Percentiles rank a stretch among this genome's conserved stretches.
phyloP scores from a whole-genome alignment of 139 green algal genomes.

The Micractinium conductrix region DNA sequence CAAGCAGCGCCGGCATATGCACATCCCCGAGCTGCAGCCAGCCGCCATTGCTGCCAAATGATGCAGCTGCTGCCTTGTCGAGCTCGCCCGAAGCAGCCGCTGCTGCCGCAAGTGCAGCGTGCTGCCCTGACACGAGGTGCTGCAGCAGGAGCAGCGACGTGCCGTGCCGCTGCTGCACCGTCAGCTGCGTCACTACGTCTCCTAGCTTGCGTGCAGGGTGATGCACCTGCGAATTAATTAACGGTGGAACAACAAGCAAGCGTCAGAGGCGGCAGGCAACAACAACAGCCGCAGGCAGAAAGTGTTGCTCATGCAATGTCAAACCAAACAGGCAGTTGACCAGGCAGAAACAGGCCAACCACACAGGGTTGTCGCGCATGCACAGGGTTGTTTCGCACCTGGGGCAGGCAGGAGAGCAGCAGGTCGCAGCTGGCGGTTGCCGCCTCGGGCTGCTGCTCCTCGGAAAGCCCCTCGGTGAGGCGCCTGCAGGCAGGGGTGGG shows the following conservation, averaged over 20 bases:
- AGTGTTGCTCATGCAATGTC: no score
- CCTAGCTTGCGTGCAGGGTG: slow-evolving; percentile 29
- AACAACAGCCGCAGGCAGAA: no score
- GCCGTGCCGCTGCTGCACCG: neutral
- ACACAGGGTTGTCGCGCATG: no score
- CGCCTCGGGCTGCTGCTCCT: neutral
- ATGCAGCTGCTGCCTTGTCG: neutral
- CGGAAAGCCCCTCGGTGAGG: neutral
- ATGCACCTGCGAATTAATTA: slow-evolving; percentile 29
- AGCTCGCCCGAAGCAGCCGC: neutral
- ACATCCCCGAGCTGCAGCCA: neutral
- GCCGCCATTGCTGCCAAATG: neutral
- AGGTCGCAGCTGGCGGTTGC: slow-evolving; percentile 32
- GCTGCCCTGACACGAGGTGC: neutral
- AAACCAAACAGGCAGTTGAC: no score
- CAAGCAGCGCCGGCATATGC: neutral
- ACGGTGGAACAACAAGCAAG: neutral
- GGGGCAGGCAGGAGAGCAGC: slow-evolving; percentile 33
- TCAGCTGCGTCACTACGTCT: slow-evolving; percentile 23
- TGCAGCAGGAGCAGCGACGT: neutral
- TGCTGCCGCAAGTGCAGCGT: neutral
- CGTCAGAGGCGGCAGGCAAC: no score
- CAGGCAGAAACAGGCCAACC: no score
- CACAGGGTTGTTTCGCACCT: neutral
- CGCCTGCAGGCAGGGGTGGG: slow-evolving; percentile 7